Conservation (phyloP, 139 green algal genomes). For the Deuterostichococcus epilithicus region DNA sequence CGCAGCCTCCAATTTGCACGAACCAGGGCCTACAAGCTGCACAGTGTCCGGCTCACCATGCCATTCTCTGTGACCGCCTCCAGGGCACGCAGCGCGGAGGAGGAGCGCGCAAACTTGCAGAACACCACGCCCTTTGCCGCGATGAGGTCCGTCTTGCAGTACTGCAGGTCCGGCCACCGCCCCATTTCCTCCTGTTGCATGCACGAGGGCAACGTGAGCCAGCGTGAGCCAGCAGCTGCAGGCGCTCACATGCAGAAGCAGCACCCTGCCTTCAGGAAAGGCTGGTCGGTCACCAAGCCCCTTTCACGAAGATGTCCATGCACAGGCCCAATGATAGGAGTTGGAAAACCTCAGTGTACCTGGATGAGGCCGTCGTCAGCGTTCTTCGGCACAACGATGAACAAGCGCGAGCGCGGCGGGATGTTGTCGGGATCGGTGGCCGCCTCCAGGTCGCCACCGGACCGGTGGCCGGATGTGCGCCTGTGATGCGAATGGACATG, state of each 20-base stretch:
- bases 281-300: too few relatives aligned
- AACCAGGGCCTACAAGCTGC: too few relatives aligned
- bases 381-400: conserved; percentile 87
- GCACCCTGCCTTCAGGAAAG: too few relatives aligned
- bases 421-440: conserved; percentile 82
- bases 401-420: conserved; percentile 76
- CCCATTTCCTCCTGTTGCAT: conserved; percentile 58
- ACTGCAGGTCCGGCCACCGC: conserved; percentile 72
- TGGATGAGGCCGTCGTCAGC: conserved; percentile 66
- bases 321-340: too few relatives aligned
- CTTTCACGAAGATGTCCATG: neutral
- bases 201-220: neutral
- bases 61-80: conserved; percentile 60
- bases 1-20: too few relatives aligned
- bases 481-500: neutral
- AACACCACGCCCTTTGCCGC: conserved; percentile 83
- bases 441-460: conserved; percentile 37
- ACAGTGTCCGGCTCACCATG: conserved; percentile 26
- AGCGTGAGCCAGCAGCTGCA: neutral
- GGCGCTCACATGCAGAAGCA: neutral
- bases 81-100: conserved; percentile 65
- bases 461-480: neutral
- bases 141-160: conserved; percentile 91
- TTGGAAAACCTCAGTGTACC: too few relatives aligned
- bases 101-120: conserved; percentile 79